Evolutionary conservation across 2,329 filamentous ascomycete species (phyloP).

Genomic region (Cordyceps cateniannulata): DNA sequence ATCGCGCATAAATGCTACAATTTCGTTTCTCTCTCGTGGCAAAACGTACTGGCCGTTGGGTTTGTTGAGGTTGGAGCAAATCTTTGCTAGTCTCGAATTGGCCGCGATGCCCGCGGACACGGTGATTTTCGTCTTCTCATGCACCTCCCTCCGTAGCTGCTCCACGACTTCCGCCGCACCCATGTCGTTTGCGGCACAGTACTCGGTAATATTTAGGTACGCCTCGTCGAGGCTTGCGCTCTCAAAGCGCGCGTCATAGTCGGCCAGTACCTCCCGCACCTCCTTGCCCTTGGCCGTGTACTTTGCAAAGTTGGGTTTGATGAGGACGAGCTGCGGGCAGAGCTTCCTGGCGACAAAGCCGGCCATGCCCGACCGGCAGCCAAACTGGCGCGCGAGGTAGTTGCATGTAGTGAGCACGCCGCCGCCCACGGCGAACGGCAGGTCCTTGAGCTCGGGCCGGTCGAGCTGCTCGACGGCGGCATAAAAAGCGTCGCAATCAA

Average conservation of each 20-base stretch:
- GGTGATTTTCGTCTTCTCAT: slow-evolving; percentile 72
- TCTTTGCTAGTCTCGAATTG: slow-evolving; percentile 91
- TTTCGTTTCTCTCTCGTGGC: slow-evolving; percentile 61
- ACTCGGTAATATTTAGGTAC: slow-evolving; percentile 89
- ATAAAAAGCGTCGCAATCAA: slow-evolving; percentile 97
- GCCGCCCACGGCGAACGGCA: slow-evolving; percentile 84
- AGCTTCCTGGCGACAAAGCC: slow-evolving; percentile 92
- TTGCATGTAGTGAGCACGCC: slow-evolving; percentile 67
- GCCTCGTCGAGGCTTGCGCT: slow-evolving; percentile 95
- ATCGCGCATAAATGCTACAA: slow-evolving; percentile 80
- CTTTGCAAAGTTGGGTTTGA: slow-evolving; percentile 84
- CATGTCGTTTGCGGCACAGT: slow-evolving; percentile 64
- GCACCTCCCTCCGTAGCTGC: slow-evolving; percentile 70
- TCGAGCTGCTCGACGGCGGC: slow-evolving; percentile 77
- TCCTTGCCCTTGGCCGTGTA: slow-evolving; percentile 88
- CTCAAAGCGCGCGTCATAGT: slow-evolving; percentile 89
- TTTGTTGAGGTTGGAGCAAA: slow-evolving; percentile 92
- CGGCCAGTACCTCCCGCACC: slow-evolving; percentile 70
- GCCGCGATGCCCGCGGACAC: slow-evolving; percentile 92
- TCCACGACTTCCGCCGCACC: slow-evolving; percentile 66
- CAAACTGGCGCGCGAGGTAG: slow-evolving; percentile 83
- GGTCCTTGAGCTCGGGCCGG: slow-evolving; percentile 72
- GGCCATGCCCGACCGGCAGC: slow-evolving; percentile 92
- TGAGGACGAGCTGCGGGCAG: slow-evolving; percentile 74
- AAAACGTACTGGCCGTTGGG: slow-evolving; percentile 87